Percentiles rank a stretch among this genome's conserved stretches.
These are phyloP conservation scores for Zelopaecilomyces penicillatus DNA, from an alignment of 2,329 filamentous ascomycete species.

Conservation along the genomic window DNA sequence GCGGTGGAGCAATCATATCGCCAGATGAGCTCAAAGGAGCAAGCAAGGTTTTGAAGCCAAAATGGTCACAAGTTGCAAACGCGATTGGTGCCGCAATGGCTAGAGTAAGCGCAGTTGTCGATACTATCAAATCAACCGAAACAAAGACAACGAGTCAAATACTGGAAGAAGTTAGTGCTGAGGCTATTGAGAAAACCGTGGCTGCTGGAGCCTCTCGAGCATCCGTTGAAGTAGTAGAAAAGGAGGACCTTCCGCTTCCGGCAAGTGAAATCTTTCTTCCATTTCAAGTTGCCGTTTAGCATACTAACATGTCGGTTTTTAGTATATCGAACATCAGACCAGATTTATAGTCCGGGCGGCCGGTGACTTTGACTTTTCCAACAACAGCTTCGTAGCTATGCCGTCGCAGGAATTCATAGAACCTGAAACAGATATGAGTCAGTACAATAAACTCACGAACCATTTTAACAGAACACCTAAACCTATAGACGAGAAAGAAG, in stretches of 20 bases:
- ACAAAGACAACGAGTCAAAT: slow-evolving; percentile 28
- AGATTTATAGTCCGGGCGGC: slow-evolving; percentile 51
- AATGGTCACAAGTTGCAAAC: slow-evolving; percentile 53
- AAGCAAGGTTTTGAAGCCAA: slow-evolving; percentile 46
- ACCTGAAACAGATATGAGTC: slow-evolving; percentile 11
- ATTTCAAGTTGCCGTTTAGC: background rate
- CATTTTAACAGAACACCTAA: background rate
- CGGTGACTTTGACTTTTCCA: slow-evolving; percentile 44
- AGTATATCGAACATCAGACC: slow-evolving; percentile 45
- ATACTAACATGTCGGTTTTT: slow-evolving; percentile 6
- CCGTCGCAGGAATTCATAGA: slow-evolving; percentile 3
- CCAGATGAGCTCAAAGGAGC: slow-evolving; percentile 48
- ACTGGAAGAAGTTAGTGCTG: slow-evolving; percentile 28
- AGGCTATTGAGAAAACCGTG: slow-evolving; percentile 36
- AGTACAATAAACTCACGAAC: slow-evolving; percentile 13
- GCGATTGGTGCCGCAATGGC: slow-evolving; percentile 58
- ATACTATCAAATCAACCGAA: slow-evolving; percentile 42
- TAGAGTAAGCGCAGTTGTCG: slow-evolving; percentile 46
- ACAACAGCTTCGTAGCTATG: slow-evolving; percentile 2
- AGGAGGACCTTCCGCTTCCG: slow-evolving; percentile 46
- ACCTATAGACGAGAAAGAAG: slow-evolving; percentile 11
- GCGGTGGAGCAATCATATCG: slow-evolving; percentile 52
- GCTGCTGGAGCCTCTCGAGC: slow-evolving; percentile 35
- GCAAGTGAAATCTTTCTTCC: slow-evolving; percentile 16
- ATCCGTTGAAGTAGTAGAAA: slow-evolving; percentile 41